phyloP scores from a whole-genome alignment of 352 stramenopile species.

The Blastocystis sp. region DNA sequence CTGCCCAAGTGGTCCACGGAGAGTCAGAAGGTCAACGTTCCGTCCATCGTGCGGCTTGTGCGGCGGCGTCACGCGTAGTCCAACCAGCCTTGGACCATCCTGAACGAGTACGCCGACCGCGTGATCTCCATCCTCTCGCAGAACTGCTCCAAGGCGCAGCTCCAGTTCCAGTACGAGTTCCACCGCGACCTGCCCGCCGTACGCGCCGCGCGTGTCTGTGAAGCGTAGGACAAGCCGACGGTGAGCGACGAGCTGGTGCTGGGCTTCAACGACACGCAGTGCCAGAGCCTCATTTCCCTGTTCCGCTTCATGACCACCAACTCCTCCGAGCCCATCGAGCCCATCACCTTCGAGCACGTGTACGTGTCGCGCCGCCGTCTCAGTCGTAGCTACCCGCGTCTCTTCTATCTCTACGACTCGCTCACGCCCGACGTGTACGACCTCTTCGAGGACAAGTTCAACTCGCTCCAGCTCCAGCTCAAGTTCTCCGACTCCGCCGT shows the following conservation, averaged over 20 bases:
- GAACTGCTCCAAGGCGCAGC: constrained; percentile 11
- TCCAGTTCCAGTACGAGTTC: background rate
- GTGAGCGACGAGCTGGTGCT: background rate
- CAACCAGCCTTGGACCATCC: constrained; percentile 49
- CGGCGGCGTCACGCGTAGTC: background rate
- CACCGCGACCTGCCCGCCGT: constrained; percentile 18
- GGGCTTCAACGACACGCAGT: constrained; percentile 27
- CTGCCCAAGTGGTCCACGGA: constrained; percentile 57
- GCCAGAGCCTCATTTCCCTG: background rate
- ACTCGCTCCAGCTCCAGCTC: constrained; percentile 36
- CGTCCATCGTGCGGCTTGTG: background rate
- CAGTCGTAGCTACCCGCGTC: constrained; percentile 27
- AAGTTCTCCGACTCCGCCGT: background rate
- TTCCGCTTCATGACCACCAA: background rate
- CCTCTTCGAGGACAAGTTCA: constrained; percentile 14
- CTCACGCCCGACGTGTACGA: constrained; percentile 18
- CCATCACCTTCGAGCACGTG: constrained; percentile 33
- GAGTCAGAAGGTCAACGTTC: constrained; percentile 25
- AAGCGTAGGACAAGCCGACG: constrained; percentile 4
- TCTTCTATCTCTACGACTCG: constrained; percentile 45
- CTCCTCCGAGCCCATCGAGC: background rate
- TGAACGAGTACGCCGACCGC: constrained; percentile 51
- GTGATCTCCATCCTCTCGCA: background rate
- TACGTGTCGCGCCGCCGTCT: background rate
- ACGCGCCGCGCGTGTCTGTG: background rate